phyloP scores from a whole-genome alignment of 129 eudicot species.

The Flaveria ramosissima region DNA sequence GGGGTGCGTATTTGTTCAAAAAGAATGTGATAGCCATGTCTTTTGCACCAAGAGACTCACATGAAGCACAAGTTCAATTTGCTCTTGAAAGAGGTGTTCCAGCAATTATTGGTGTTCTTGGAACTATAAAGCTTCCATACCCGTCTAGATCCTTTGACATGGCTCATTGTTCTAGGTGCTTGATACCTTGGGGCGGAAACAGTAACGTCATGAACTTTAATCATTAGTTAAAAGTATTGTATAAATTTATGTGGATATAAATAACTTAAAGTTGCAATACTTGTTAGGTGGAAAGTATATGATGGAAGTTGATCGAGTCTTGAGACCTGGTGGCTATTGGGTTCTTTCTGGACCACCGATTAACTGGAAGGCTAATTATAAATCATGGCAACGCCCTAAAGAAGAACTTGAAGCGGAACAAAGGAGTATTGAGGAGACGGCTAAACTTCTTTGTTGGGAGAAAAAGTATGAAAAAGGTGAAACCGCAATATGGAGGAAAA shows the following conservation, averaged over 20 bases:
- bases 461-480: constrained; percentile 52
- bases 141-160: constrained; percentile 58
- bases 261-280: neutral
- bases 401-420: constrained; percentile 53
- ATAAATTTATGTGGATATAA: neutral
- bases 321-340: constrained; percentile 60
- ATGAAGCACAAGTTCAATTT: constrained; percentile 60
- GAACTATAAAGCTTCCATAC: constrained; percentile 60
- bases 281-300: constrained; percentile 46
- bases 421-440: constrained; percentile 41
- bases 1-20: constrained; percentile 55
- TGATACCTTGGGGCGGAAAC: constrained; percentile 62
- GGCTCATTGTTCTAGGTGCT: constrained; percentile 65
- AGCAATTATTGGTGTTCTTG: constrained; percentile 62
- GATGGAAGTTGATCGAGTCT: constrained; percentile 62
- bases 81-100: constrained; percentile 60
- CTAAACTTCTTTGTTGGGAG: constrained; percentile 63
- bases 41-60: constrained; percentile 59
- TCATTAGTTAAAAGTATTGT: constrained; percentile 1
- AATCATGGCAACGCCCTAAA: constrained; percentile 55
- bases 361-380: constrained; percentile 45
- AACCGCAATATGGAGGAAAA: constrained; percentile 49
- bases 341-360: constrained; percentile 63
- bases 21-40: constrained; percentile 57
- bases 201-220: constrained; percentile 33